Conservation (phyloP, 169 alveolate genomes). For the Cryptosporidium meleagridis region DNA sequence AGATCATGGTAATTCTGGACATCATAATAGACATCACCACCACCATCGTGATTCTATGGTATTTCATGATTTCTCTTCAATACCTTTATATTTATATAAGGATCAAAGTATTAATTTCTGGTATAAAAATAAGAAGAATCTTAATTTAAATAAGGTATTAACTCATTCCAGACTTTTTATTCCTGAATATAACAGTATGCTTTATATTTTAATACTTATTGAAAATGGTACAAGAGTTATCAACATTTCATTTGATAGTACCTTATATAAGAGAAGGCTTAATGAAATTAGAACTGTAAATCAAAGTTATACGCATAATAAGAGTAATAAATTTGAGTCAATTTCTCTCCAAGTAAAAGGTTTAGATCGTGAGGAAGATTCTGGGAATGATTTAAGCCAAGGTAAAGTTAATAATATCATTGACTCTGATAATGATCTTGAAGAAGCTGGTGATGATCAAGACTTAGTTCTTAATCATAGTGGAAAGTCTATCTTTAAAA, state of each 20-base stretch:
- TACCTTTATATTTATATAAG: conserved; percentile 23
- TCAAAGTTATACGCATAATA: neutral
- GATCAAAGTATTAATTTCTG: conserved; percentile 17
- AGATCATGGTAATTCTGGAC: neutral
- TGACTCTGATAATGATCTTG: neutral
- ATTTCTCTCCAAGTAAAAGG: neutral
- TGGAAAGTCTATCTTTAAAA: conserved; percentile 16
- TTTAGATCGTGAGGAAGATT: neutral
- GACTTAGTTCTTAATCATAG: neutral
- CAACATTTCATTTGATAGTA: conserved; percentile 44
- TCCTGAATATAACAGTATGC: conserved; percentile 21
- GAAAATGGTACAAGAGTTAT: conserved; percentile 63
- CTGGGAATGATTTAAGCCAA: neutral
- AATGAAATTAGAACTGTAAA: conserved; percentile 9
- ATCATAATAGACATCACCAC: neutral
- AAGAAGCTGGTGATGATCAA: neutral
- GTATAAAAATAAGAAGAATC: neutral
- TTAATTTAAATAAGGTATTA: conserved; percentile 30
- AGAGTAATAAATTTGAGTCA: neutral
- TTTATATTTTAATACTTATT: conserved; percentile 28
- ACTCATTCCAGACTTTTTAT: conserved; percentile 37
- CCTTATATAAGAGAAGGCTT: conserved; percentile 29
- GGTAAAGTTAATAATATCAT: neutral
- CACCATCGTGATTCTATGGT: neutral
- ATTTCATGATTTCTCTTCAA: conserved; percentile 3